Base-by-base conservation (phyloP, 345 rosid genomes). In the Eucalyptus cloeziana region DNA sequence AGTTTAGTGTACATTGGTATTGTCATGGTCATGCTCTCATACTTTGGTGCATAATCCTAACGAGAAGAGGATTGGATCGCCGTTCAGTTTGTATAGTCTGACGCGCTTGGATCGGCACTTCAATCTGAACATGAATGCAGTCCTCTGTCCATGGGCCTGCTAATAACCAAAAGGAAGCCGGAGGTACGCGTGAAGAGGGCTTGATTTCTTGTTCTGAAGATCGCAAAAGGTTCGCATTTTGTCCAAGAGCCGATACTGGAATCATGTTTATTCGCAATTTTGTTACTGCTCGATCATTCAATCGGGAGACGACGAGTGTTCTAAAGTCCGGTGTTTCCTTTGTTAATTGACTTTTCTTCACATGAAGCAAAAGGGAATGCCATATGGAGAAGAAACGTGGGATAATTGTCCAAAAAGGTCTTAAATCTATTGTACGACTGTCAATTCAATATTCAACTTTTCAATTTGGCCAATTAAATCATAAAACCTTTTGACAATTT, bases 391-490 rank as follows among this genome's bases (percentile, higher is more conserved):
- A 19, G 14, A 0, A 71, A 71, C 45, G 5, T 37, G 27, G 25
- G 83, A 37, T 71, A 71, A 37, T 19, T 71, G 27, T 19, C 25
- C 2, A 17, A 33, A 69, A 69, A 33, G 3, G 7, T 33, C 7
- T 7, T 33, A 17, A 33, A 9, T n/a, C 1, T 33, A 33, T 9
- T 5, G 22, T 17, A 11, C 2, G 4, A 10, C 40, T 0, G 15
- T 19, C 27, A 37, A 71, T 6, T 71, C 27, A 71, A 11, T 37
- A 3, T 1, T 7, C 3, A 67, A 31, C 0, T 67, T 67, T 67
- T 31, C 0, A 4, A 15, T 67, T 67, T 67, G 22, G 3, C 3
- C 5, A 31, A n/a, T 67, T 31, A n/a, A n/a, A 3, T 67, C 5
- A 2, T 31, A 31, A 67, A 67, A n/a, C 2, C 27, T 30, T n/a